Evolutionary conservation across 768 basidiomycete genomes (phyloP), one percentile per base, ranked within the genome.

Genomic region (Lactarius vividus): DNA sequence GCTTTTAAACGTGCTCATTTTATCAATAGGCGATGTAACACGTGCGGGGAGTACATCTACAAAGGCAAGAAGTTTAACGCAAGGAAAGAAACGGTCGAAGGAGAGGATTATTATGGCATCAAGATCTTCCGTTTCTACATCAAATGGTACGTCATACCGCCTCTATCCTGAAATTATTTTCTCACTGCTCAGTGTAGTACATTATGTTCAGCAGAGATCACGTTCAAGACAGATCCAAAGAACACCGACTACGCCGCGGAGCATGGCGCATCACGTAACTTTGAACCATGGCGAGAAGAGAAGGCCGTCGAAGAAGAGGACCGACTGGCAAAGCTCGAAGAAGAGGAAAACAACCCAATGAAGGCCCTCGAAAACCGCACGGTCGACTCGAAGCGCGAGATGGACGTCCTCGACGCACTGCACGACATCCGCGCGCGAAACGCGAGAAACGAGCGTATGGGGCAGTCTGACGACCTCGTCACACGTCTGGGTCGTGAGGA

Each of bases 21-120:
- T 3, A n/a, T 39, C 35, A 35, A 7, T 54, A 93, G 92, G 91
- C 87, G 92, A 71, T 91, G 90, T 73, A 96, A 94, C 72, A 93
- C 93, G 3, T 99, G 97, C 72, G 97, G 96, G 57, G 97, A 99
- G 79, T 99, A 98, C 73, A 91, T 99, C 62, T 96, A 98, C 79
- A 98, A 99, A 76, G 97, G 97, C 56, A 99, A 99, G 82, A 99
- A 99, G 78, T 99, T 99, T 81, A 98, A 99, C 72, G 97, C 97
- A 6, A 84, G 96, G 57, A 98, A 99, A 75, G 97, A 99, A 80
- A 98, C 96, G 0, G 97, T 97, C 10, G 90, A 94, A 0, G 94
- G 92, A 0, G 96, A 98, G 75, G 94, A 97, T 70, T 99, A 99
- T 73, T 93, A 92, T 81, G 96, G 96, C 8, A 98, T 99, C 82